A percentile compares a stretch with the other conserved stretches of the same genome.
Conservation (phyloP, 2,329 filamentous ascomycete species). For the Alternaria panax region DNA sequence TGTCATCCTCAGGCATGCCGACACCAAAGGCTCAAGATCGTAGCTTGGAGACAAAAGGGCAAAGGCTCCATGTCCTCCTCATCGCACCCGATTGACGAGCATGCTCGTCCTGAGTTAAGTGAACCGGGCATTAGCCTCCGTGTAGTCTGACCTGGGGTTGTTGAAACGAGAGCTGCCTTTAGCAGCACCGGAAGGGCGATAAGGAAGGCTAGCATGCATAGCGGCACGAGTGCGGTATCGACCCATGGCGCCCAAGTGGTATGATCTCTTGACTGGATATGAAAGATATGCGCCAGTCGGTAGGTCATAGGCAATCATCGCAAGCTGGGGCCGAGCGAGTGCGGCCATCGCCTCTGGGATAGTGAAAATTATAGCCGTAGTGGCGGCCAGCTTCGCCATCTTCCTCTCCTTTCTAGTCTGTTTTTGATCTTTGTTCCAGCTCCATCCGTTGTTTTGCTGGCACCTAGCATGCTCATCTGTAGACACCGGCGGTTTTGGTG, state of each 20-base stretch:
- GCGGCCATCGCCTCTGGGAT: constrained; percentile 14
- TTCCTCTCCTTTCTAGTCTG: not conserved
- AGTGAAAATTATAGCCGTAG: constrained; percentile 20
- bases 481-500: not conserved
- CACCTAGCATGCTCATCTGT: not conserved
- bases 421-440: not conserved
- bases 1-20: not conserved
- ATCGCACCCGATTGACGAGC: not conserved
- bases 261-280: constrained; percentile 18
- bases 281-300: constrained; percentile 15
- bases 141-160: not conserved
- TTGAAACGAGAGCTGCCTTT: not conserved
- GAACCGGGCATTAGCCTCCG: not conserved
- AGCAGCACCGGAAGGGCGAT: constrained; percentile 11
- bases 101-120: not conserved
- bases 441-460: not conserved
- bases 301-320: constrained; percentile 11
- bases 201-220: constrained; percentile 14
- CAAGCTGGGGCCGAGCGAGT: not conserved
- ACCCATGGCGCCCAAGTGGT: constrained; percentile 22
- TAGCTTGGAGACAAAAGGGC: not conserved
- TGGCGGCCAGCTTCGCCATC: not conserved
- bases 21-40: not conserved
- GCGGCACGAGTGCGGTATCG: constrained; percentile 11
- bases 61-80: not conserved